Conservation (phyloP, 768 basidiomycete species). For the Amanita rubescens region DNA sequence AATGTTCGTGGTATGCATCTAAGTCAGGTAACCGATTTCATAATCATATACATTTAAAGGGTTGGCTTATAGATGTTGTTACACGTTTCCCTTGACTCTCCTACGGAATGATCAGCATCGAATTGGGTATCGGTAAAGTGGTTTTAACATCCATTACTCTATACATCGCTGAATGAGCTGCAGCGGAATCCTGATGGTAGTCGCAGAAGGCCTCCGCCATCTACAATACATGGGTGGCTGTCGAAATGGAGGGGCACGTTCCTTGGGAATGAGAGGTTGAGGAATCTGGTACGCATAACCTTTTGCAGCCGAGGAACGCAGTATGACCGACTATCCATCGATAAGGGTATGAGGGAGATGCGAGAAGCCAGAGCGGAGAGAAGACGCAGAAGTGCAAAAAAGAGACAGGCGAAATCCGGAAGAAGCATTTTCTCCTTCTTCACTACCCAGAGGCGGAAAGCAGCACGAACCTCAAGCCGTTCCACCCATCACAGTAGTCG, state of each 20-base stretch:
- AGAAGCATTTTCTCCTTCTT: slow-evolving; percentile 18
- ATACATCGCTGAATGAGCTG: slow-evolving; percentile 4
- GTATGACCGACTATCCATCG: neutral
- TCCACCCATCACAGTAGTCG: neutral
- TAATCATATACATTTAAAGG: neutral
- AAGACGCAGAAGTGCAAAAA: slow-evolving; percentile 17
- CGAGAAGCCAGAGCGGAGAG: slow-evolving; percentile 33
- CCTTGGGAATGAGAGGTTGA: slow-evolving; percentile 49
- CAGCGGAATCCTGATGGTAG: slow-evolving; percentile 39
- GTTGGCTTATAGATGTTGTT: slow-evolving; percentile 1
- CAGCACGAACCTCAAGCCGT: slow-evolving; percentile 6
- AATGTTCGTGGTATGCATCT: too few relatives aligned
- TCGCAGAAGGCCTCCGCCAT: slow-evolving; percentile 42
- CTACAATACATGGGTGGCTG: slow-evolving; percentile 68
- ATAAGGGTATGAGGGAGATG: slow-evolving; percentile 67
- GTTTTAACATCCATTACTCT: slow-evolving; percentile 1
- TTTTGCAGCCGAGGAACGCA: neutral
- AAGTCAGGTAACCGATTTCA: neutral
- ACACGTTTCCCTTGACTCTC: slow-evolving; percentile 6
- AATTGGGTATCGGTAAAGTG: slow-evolving; percentile 37
- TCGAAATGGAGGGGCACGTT: slow-evolving; percentile 74
- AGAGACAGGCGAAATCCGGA: slow-evolving; percentile 13
- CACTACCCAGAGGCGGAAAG: slow-evolving; percentile 12
- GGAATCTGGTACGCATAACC: slow-evolving; percentile 33
- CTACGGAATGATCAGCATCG: slow-evolving; percentile 38